Evolutionary conservation across 768 basidiomycete species (phyloP).

Genomic region (Leucocoprinus leucothites): DNA sequence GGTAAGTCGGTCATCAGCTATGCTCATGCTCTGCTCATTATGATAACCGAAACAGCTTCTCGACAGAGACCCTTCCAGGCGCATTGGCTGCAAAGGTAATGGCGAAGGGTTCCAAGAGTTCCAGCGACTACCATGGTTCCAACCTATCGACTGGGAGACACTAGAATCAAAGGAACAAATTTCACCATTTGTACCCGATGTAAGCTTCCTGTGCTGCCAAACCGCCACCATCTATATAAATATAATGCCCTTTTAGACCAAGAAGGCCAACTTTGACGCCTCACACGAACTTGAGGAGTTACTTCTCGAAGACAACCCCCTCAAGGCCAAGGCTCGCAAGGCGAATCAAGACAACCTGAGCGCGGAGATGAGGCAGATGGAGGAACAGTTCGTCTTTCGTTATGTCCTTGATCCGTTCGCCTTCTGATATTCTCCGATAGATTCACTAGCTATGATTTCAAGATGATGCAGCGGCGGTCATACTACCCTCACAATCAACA

Average conservation of each 20-base stretch:
- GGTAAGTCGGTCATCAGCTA: constrained; percentile 46
- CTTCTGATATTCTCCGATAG: constrained; percentile 33
- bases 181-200: constrained; percentile 90
- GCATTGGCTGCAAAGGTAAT: constrained; percentile 79
- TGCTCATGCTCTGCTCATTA: background rate
- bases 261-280: constrained; percentile 98
- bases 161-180: constrained; percentile 71
- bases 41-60: constrained; percentile 56
- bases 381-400: constrained; percentile 77
- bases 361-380: constrained; percentile 95
- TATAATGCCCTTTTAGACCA: constrained; percentile 54
- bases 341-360: constrained; percentile 86
- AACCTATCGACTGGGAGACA: constrained; percentile 83
- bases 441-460: constrained; percentile 91
- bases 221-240: constrained; percentile 6
- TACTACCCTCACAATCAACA: constrained; percentile 88
- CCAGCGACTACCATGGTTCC: constrained; percentile 83
- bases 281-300: constrained; percentile 98
- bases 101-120: constrained; percentile 81
- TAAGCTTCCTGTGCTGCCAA: constrained; percentile 32
- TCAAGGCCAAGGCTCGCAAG: constrained; percentile 92
- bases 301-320: constrained; percentile 91
- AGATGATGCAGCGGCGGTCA: constrained; percentile 85
- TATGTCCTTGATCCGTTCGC: constrained; percentile 4
- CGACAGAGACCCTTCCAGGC: constrained; percentile 77